phyloP scores from a whole-genome alignment of 2,329 filamentous ascomycete species.

The Penicillium sp. region DNA sequence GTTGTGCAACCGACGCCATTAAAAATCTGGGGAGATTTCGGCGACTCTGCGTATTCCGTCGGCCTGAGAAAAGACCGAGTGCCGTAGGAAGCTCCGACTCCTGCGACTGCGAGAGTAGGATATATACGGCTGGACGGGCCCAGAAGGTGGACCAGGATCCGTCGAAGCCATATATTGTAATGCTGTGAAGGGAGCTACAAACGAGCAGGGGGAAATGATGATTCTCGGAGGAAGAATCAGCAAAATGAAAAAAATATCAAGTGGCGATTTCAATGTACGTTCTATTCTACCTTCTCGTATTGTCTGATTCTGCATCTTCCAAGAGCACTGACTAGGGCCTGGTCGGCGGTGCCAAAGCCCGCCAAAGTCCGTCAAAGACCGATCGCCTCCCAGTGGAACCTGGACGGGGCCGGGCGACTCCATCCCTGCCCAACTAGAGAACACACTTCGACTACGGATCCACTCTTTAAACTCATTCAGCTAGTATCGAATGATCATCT shows the following conservation, averaged over 20 bases:
- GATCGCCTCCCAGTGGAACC: not conserved
- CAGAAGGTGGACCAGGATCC: slow-evolving; percentile 6
- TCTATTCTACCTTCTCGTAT: not conserved
- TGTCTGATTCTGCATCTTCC: not conserved
- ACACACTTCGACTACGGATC: not conserved
- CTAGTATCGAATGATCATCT: not conserved
- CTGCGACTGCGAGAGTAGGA: slow-evolving; percentile 9
- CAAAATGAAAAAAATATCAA: not conserved
- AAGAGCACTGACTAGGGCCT: not conserved
- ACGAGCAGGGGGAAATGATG: not conserved
- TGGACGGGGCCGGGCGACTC: not conserved
- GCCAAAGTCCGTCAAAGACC: slow-evolving; percentile 14
- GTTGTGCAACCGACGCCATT: slow-evolving; percentile 11
- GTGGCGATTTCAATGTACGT: not conserved
- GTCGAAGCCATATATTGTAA: slow-evolving; percentile 9
- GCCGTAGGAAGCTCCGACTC: slow-evolving; percentile 14
- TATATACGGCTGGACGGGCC: slow-evolving; percentile 7
- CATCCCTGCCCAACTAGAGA: not conserved
- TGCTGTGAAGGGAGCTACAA: not conserved
- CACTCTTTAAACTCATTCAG: not conserved
- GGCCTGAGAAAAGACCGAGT: slow-evolving; percentile 10
- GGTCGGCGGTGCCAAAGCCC: slow-evolving; percentile 6
- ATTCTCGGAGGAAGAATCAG: not conserved
- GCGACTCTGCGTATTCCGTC: slow-evolving; percentile 17
- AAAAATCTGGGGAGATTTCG: slow-evolving; percentile 13